Evolutionary conservation across 2,329 filamentous ascomycete species (phyloP), one percentile per base, ranked within the genome.

Genomic region (Neopestalotiopsis sp.): DNA sequence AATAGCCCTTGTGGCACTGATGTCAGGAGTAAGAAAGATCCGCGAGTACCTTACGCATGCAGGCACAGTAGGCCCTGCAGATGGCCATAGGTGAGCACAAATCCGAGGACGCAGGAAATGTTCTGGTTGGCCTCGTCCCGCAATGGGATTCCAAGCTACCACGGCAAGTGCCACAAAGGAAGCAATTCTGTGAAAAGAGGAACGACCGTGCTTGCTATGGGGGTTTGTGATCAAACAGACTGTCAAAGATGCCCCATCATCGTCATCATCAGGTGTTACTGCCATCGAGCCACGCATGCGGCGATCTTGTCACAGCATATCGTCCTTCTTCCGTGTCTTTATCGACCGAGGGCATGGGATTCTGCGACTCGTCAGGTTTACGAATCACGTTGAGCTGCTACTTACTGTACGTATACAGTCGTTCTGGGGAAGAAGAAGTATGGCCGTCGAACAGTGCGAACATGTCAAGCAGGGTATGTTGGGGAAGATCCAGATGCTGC

Each of bases 391-490:
- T 24, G 24, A 28, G 24, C 24, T 28, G 24, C 9, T 53, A 17
- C 45, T 7, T 53, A 24, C 45, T 53, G 45, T 53, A 53, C 45
- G 20, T 24, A 53, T 5, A 34, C 57, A 59, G 57, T 59, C 17
- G 62, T 65, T 9, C 40, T 65, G 38, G 42, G 62, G 20, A 4
- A 30, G 30, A 59, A 28, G 5, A 30, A 24, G 24, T 59, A 59
- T 34, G 13, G 10, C 24, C 24, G 13, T 14, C 30, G 10, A 24
- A 59, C 57, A 34, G 57, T 62, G 30, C 28, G 28, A 66, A 38
- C 6, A 14, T 66, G 63, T 66, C 63, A 57, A 20, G 14, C 17
- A 66, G 63, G 63, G 49, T 66, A 38, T 59, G 65, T 61, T 59
- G 40, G 34, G 40, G 34, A 45, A 56, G 57, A 61, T 61, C 34